Evolutionary conservation across 2,329 filamentous ascomycete genomes (phyloP), one percentile per base, ranked within the genome.

Genomic region (Trichoderma simmonsii): DNA sequence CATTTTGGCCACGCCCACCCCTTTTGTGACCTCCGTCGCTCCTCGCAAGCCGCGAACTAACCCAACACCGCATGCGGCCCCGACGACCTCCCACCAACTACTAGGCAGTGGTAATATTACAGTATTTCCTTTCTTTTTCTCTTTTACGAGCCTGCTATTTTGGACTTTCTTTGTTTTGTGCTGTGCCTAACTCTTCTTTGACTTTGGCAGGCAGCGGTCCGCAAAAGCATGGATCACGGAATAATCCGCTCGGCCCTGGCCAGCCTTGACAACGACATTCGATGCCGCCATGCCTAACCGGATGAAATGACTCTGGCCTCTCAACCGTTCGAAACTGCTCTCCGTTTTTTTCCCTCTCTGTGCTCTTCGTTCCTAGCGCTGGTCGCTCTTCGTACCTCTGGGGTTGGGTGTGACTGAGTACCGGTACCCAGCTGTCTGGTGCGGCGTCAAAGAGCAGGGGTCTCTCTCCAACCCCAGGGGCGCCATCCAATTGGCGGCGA

Each of bases 401-500:
- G 57, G 57, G 57, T 60, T 69, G 51, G 56, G 54, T 36, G 56
- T n/a, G 15, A 36, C 32, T 48, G 39, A 65, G 69, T 65, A 69
- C 54, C 69, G 69, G 69, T 72, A 61, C 70, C 70, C 70, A 72
- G 63, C 70, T 62, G 43, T 59, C 63, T 72, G 70, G 63, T 71
- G 70, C 70, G 36, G 64, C 59, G 39, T 72, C 60, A 34, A 51
- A 21, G 56, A 60, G 39, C 63, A 72, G 70, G 62, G 70, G 63
- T 62, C 70, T 59, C 39, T 59, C 56, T 65, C 56, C 63, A 72
- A 32, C 15, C 43, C 57, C 70, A 72, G 64, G 70, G 61, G 64
- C 64, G 56, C 63, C 63, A 72, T 62, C 70, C 70, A 72, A 72
- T 72, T 72, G 70, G 70, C 70, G 64, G 70, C 34, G 54, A 54